These are phyloP conservation scores for Amanita phalloides DNA, from an alignment of 768 basidiomycete species.

Conservation along the genomic window DNA sequence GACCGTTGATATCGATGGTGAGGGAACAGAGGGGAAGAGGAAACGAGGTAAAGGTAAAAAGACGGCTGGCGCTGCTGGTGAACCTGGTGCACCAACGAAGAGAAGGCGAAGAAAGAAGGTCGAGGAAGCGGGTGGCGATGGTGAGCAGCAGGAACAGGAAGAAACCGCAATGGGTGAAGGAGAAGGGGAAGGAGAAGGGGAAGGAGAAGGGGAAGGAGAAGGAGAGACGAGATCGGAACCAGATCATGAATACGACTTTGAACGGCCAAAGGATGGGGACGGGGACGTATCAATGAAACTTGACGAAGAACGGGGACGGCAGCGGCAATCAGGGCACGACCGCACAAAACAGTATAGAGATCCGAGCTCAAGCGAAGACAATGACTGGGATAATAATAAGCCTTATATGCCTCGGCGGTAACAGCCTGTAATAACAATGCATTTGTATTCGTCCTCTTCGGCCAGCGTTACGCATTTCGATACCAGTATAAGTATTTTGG, in stretches of 20 bases:
- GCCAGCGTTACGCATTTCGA: not conserved
- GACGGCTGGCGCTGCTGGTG: constrained; percentile 22
- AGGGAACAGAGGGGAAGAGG: constrained; percentile 46
- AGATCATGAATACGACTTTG: constrained; percentile 14
- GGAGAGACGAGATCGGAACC: constrained; percentile 15
- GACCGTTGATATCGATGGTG: constrained; percentile 61
- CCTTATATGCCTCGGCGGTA: constrained; percentile 29
- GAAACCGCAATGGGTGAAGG: constrained; percentile 1
- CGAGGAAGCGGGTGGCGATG: constrained; percentile 23
- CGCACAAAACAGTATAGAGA: constrained; percentile 19
- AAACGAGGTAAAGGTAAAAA: constrained; percentile 48
- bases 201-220: constrained; percentile 11
- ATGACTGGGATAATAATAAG: constrained; percentile 32
- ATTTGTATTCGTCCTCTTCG: not conserved
- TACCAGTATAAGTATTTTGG: not conserved
- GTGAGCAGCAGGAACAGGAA: constrained; percentile 18
- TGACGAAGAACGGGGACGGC: constrained; percentile 8
- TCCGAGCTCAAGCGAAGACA: constrained; percentile 27
- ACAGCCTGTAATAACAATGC: constrained; percentile 2
- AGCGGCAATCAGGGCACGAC: not conserved
- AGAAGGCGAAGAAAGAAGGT: constrained; percentile 40
- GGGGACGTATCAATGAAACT: constrained; percentile 18
- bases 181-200: constrained; percentile 9
- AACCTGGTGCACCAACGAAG: constrained; percentile 26
- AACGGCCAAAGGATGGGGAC: not conserved